Base-by-base conservation (phyloP, 768 basidiomycete genomes). In the Holtermanniella nyarrowii region DNA sequence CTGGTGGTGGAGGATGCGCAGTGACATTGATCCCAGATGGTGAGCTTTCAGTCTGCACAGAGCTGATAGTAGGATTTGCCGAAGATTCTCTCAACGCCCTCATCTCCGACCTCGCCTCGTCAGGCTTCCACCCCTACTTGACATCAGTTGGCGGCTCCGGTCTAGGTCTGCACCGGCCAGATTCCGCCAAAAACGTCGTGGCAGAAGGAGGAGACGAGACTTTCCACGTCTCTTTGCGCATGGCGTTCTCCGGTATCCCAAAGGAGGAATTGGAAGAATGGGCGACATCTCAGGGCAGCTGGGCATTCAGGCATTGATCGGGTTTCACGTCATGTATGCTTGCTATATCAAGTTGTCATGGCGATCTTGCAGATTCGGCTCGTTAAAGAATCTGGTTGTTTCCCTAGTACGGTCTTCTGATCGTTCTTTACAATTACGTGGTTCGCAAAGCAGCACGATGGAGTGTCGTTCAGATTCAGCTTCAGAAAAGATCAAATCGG, bases 1-100 rank as follows among this genome's bases (percentile, higher is more conserved):
- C 95, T 5, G 95, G 95, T 25, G 95, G 95, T 39, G 95, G 95
- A 22, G 95, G 95, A n/a, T 97, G 95, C 66, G 84, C 90, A 3
- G 88, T 97, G 25, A 93, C 91, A 12, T 79, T 97, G 27, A 78
- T 99, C 47, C 95, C 95, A 47, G 90, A 96, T 74, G 80, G 93
- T 91, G 60, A 58, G 83, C 74, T 5, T 42, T 16, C 27, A n/a
- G 21, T 22, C 22, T 10, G 26, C 7, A 26, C 50, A 44, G 22
- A 23, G 37, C 46, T 13, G 5, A 48, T 5, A 47, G n/a, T 66
- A 93, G 93, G 84, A 58, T 83, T 93, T 75, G 70, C 81, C 41
- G 77, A 80, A 39, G 74, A 76, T 16, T 60, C 76, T 16, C 75
- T 93, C 43, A 64, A 76, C 26, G 72, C 76, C 55, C 79, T 96